A percentile compares a stretch with the other conserved stretches of the same genome.
These are phyloP conservation scores for Dactylellina parvicollis DNA, from an alignment of 2,329 filamentous ascomycete species.

Conservation along the genomic window DNA sequence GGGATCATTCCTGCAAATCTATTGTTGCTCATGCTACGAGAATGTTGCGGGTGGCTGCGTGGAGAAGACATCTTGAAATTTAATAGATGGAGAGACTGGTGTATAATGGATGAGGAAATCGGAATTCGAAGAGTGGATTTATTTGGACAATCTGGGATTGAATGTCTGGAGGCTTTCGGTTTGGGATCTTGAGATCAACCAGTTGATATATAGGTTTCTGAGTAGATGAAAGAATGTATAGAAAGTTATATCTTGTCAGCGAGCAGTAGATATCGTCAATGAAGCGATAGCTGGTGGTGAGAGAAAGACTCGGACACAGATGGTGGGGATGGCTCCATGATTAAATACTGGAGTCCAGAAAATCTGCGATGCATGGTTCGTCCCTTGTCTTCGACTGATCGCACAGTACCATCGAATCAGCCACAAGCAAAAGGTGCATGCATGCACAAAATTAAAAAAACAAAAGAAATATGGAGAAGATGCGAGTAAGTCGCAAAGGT, in stretches of 20 bases:
- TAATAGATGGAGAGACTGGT: neutral
- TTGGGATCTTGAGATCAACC: conserved; percentile 51
- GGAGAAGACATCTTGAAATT: conserved; percentile 38
- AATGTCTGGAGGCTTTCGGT: conserved; percentile 11
- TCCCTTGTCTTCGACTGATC: conserved; percentile 47
- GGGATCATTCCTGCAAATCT: conserved; percentile 52
- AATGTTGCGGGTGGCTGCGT: conserved; percentile 51
- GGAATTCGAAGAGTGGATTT: neutral
- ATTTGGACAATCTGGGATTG: conserved; percentile 9
- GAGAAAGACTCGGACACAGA: conserved; percentile 49
- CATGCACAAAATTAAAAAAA: conserved; percentile 42
- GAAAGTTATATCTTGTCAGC: conserved; percentile 52
- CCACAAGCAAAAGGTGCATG: conserved; percentile 48
- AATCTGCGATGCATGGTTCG: conserved; percentile 43
- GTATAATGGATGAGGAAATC: neutral
- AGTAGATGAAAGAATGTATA: conserved; percentile 42
- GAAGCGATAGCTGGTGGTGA: conserved; percentile 53
- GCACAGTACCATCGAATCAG: conserved; percentile 49
- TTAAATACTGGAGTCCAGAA: conserved; percentile 49
- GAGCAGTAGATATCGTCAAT: conserved; percentile 49
- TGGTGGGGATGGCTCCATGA: conserved; percentile 52
- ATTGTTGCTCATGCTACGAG: conserved; percentile 46
- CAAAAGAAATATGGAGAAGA: conserved; percentile 37
- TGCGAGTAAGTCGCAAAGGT: conserved; percentile 54
- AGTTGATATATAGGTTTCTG: conserved; percentile 48